Base-by-base conservation (phyloP, 2,329 filamentous ascomycete genomes). In the Ascochyta lentis region DNA sequence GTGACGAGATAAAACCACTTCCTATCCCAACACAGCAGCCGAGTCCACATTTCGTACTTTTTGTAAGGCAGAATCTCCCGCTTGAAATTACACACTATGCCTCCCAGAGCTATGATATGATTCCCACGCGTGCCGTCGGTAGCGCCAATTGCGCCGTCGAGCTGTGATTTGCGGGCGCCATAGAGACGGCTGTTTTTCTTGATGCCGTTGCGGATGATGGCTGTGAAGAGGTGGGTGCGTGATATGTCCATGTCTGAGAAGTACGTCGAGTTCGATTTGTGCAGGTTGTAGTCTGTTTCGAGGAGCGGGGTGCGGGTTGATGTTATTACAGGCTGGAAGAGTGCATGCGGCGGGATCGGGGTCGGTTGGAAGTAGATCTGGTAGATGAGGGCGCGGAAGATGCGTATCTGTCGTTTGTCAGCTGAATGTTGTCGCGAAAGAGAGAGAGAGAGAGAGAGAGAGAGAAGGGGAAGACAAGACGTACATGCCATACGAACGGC, bases 221-320 rank as follows among this genome's bases (percentile, higher is more conserved):
- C 76, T 7, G 87, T 89, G 49, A 96, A 86, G 8, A 95, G 85
- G 61, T 96, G 90, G 0, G 90, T 90, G 53, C 95, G 89, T 35
- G 89, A 86, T 56, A 94, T 84, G 76, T 96, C 92, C 63, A 96
- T 86, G 76, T 96, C 92, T 63, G 87, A 81, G 72, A 96, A 96
- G 80, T 96, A 96, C 27, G 92, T 96, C 65, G 85, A 86, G 79
- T 92, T 91, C 59, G 87, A 88, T 74, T 93, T 92, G 82, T 94
- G 90, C 39, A 92, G 71, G 78, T 95, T 94, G 79, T 92, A 92
- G 78, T 96, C 93, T 67, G 88, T 91, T 77, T 96, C 92, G 64
- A 90, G 83, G 49, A 90, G 77, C 1, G 90, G 85, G 13, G 89
- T 85, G 69, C 87, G 85, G 6, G 88, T 86, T 35, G 81, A 79